Evolutionary conservation across 2,329 filamentous ascomycete genomes (phyloP), one percentile per base, ranked within the genome.

Genomic region (Fusarium palustre): DNA sequence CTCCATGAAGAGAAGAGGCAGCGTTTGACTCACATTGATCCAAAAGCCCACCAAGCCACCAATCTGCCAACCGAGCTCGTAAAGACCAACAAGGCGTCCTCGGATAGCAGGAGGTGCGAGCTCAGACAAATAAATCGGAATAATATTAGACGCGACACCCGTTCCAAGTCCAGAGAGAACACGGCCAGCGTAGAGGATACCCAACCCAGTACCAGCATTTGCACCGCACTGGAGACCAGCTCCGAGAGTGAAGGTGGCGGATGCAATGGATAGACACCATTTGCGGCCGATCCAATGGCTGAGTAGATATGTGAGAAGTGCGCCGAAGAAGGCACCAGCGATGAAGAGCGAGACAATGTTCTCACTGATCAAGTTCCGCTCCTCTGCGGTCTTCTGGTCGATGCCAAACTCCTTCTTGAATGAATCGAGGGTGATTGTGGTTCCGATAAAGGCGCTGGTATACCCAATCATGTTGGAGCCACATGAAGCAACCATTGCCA

Each of bases 321-420:
- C 85, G 15, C 90, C 90, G 64, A 92, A 91, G 78, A 92, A 91
- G 24, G 89, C 89, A 54, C 90, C 90, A 12, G 89, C 90, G 75
- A 91, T 89, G 77, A 90, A 91, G 46, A 86, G 83, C 12, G 87
- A 90, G 39, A 91, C 88, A 50, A 64, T 63, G 2, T 64, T 64
- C 30, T 64, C 60, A 3, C 60, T 64, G 8, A 64, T 64, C 25
- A 64, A 73, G 62, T 86, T 82, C 10, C 85, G 77, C 34, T 85
- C 70, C 1, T 75, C 66, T 0, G 72, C 66, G 3, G 75, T 77
- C 77, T 86, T 81, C 1, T 79, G 66, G 5, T 79, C 79, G 63
- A 91, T 87, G 2, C 80, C 77, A 73, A 91, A 92, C 67, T 91
- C 89, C 10, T 80, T 73, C 61, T 82, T 81, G 78, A 92, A 92